Percentiles rank a stretch among this genome's conserved stretches.
These are phyloP conservation scores for Auxenochlorella pyrenoidosa DNA, from an alignment of 139 green algal species.

Conservation along the genomic window DNA sequence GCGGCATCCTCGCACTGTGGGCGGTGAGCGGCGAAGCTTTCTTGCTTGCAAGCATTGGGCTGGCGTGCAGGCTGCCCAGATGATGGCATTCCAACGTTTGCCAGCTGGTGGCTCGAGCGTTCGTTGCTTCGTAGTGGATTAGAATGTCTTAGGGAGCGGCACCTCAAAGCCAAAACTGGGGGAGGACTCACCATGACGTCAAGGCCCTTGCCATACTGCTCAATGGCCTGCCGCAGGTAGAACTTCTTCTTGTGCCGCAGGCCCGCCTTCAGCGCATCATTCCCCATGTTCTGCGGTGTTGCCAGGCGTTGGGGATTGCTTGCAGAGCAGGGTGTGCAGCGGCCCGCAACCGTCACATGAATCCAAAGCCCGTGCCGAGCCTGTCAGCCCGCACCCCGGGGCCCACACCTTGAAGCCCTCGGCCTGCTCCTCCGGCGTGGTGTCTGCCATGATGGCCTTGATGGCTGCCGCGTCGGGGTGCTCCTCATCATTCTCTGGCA, in stretches of 20 bases:
- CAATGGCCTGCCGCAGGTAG: conserved; percentile 77
- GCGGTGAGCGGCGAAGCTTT: no score
- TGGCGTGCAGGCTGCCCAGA: no score
- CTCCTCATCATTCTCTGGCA: conserved; percentile 66
- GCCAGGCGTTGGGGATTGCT: not conserved
- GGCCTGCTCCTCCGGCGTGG: conserved; percentile 74
- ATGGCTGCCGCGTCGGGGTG: conserved; percentile 74
- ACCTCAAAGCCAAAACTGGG: not conserved
- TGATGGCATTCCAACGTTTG: no score
- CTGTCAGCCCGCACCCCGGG: not conserved
- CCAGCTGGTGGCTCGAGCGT: no score
- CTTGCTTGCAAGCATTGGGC: no score
- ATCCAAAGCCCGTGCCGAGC: no score
- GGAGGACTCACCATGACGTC: conserved; percentile 18
- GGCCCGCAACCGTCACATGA: no score
- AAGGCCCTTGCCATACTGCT: conserved; percentile 79
- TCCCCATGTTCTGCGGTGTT: conserved; percentile 71
- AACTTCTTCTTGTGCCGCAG: conserved; percentile 79
- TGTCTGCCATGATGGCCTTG: conserved; percentile 76
- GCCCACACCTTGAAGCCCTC: conserved; percentile 75
- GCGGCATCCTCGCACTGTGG: conserved; percentile 30
- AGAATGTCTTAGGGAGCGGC: no score
- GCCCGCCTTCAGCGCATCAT: conserved; percentile 75
- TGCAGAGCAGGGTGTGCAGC: not conserved
- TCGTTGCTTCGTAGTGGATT: no score